Evolutionary conservation across 805 yeast genomes (phyloP), one percentile per base, ranked within the genome.

Genomic region (Metschnikowia gelsemii): DNA sequence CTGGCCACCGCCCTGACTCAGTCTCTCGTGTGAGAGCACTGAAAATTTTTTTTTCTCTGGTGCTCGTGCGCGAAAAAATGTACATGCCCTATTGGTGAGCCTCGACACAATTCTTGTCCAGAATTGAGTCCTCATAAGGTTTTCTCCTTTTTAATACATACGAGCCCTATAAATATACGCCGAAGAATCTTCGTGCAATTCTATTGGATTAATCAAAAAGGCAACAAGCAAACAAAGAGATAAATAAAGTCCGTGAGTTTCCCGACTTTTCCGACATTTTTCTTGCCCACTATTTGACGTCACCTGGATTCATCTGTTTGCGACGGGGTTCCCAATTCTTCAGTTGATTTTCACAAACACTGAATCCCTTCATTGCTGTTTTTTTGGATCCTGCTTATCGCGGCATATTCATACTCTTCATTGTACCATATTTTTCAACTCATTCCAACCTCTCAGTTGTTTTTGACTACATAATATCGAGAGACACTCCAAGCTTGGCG

Each of bases 1-100:
- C n/a, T n/a, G n/a, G n/a, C n/a, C n/a, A n/a, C n/a, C n/a, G n/a
- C n/a, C n/a, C n/a, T n/a, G n/a, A n/a, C n/a, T n/a, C n/a, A n/a
- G n/a, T 16, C 23, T 32, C 31, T 30, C 43, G 27, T 20, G 39
- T 30, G 39, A 40, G 38, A 18, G 11, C 32, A 30, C 30, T 40
- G 43, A 40, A 40, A 40, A 40, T 40, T 40, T 40, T 38, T 38
- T 38, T 38, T 29, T 17, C 37, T 38, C 36, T 18, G 26, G 36
- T 19, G 35, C 18, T 25, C 31, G 36, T 27, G 42, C 37, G 32
- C 41, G 35, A 31, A 22, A 27, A 32, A 30, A 19, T 23, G 16
- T 9, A 19, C 12, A 31, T 28, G 32, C 32, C 32, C 39, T 7
- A 23, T 17, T 12, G 20, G 26, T 26, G 23, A n/a, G n/a, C 43